Evolutionary conservation across 768 basidiomycete species (phyloP).

Genomic region (Termitomyces heimii): DNA sequence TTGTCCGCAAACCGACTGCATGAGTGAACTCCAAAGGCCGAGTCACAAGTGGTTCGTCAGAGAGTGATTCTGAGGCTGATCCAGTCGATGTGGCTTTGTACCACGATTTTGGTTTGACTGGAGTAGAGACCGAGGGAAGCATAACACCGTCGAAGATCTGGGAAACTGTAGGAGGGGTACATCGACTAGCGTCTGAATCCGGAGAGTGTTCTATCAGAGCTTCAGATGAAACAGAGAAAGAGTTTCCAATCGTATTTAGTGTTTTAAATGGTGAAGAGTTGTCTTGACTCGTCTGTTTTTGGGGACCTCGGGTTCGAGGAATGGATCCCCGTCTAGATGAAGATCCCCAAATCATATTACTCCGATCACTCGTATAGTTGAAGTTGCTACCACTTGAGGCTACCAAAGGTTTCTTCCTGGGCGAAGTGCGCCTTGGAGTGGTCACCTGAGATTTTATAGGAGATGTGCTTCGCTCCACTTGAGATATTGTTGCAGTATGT

Average conservation of each 20-base stretch:
- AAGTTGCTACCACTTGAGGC: neutral
- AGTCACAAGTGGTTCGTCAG: neutral
- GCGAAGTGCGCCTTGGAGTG: neutral
- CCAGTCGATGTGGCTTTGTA: neutral
- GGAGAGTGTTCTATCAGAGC: neutral
- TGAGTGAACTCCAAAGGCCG: neutral
- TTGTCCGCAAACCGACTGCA: neutral
- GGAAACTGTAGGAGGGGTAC: neutral
- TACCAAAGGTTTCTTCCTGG: conserved; percentile 2
- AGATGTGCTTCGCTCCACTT: neutral
- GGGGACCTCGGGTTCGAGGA: neutral
- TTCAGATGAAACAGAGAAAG: neutral
- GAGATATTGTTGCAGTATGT: neutral
- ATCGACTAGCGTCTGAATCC: neutral
- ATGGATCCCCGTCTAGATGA: neutral
- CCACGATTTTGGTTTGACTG: neutral
- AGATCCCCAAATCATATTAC: neutral
- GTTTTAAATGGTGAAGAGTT: neutral
- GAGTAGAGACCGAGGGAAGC: neutral
- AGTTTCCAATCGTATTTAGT: neutral
- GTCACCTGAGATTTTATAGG: neutral
- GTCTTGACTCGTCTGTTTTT: neutral
- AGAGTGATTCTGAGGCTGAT: neutral
- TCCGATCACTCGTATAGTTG: neutral
- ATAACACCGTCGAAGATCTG: conserved; percentile 2